These are phyloP conservation scores for Elsinoe australis DNA, from an alignment of 2,329 filamentous ascomycete genomes.

Conservation along the genomic window DNA sequence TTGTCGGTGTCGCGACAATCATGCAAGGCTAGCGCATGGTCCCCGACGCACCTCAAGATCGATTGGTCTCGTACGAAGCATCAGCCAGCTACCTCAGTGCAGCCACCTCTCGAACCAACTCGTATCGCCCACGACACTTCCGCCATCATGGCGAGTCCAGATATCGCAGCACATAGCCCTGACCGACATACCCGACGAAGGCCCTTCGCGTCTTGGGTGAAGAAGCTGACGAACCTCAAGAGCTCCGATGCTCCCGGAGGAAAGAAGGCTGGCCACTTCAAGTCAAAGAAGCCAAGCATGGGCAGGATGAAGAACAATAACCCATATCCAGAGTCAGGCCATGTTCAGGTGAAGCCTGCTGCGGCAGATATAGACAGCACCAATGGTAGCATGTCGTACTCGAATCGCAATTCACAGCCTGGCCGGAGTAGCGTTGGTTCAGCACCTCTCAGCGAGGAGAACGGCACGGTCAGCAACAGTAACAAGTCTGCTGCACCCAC, in stretches of 20 bases:
- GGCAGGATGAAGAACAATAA: conserved; percentile 63
- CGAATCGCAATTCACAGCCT: conserved; percentile 48
- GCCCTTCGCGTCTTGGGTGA: conserved; percentile 85
- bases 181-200: conserved; percentile 34
- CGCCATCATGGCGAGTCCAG: conserved; percentile 10
- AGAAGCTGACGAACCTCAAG: conserved; percentile 80
- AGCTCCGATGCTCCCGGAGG: conserved; percentile 50
- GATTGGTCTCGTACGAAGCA: no score
- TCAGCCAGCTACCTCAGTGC: no score
- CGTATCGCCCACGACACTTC: background rate
- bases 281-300: conserved; percentile 48
- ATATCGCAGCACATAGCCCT: conserved; percentile 12
- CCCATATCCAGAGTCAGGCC: conserved; percentile 80
- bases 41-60: no score
- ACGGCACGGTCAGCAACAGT: conserved; percentile 54
- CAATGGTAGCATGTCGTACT: conserved; percentile 43
- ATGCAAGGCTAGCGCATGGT: no score
- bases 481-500: conserved; percentile 71
- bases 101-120: background rate
- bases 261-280: conserved; percentile 28
- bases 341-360: conserved; percentile 15
- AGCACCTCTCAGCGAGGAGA: conserved; percentile 42
- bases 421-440: conserved; percentile 49
- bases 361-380: conserved; percentile 26
- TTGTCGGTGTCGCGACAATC: no score